Conservation (phyloP, 2,329 filamentous ascomycete genomes). For the Davidsoniella australis region DNA sequence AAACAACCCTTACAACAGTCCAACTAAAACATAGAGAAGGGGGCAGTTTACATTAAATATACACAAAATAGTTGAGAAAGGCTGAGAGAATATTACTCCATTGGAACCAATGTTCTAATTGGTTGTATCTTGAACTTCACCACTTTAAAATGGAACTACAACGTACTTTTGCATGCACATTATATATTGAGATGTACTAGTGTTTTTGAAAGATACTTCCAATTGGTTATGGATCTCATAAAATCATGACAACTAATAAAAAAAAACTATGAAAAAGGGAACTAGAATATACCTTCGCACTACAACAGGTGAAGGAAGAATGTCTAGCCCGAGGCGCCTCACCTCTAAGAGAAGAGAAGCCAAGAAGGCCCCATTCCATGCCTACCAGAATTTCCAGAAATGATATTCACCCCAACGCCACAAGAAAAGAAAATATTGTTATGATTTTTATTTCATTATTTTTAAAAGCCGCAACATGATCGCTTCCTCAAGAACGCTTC, state of each 20-base stretch:
- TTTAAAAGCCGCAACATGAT: slow-evolving; percentile 3
- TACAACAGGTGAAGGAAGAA: background rate
- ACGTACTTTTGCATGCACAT: no score
- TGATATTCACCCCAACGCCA: slow-evolving; percentile 4
- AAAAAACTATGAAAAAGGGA: slow-evolving; percentile 3
- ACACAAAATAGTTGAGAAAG: no score
- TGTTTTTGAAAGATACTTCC: background rate
- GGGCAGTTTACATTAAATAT: no score
- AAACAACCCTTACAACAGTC: no score
- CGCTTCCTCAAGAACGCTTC: background rate
- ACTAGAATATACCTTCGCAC: slow-evolving; percentile 5
- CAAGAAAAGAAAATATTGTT: slow-evolving; percentile 4
- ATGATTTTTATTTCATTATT: slow-evolving; percentile 9
- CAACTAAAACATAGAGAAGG: no score
- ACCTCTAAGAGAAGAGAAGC: background rate
- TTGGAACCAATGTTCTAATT: no score
- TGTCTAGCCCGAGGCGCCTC: background rate
- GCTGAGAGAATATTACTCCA: no score
- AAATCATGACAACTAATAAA: slow-evolving; percentile 9
- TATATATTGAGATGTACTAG: no score
- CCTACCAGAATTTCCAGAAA: background rate
- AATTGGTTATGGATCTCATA: slow-evolving; percentile 4
- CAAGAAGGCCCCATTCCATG: background rate
- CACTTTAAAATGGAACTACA: no score
- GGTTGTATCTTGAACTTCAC: no score